These are phyloP conservation scores for Phyllosticta citrichinensis DNA, from an alignment of 2,329 filamentous ascomycete genomes.

Conservation along the genomic window DNA sequence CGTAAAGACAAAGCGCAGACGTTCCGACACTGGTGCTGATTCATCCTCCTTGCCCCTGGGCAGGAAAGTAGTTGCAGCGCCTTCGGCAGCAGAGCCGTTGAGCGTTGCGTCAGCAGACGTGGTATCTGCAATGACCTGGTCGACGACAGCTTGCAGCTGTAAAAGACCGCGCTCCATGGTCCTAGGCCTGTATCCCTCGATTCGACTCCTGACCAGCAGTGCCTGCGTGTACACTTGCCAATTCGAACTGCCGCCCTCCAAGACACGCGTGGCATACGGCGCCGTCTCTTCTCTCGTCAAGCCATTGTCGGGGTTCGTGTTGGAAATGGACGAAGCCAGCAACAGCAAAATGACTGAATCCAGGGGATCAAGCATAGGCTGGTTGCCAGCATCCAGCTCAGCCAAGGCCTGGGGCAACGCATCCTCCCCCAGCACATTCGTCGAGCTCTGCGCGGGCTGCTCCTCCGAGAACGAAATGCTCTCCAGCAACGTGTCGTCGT, in stretches of 20 bases:
- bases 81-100: constrained; percentile 14
- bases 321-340: constrained; percentile 76
- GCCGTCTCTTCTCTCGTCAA: constrained; percentile 89
- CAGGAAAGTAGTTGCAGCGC: constrained; percentile 64
- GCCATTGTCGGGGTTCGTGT: constrained; percentile 73
- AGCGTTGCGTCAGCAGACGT: constrained; percentile 24
- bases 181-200: constrained; percentile 77
- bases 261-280: constrained; percentile 79
- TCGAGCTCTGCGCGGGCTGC: constrained; percentile 26
- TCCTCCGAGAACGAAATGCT: constrained; percentile 66
- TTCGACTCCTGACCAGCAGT: constrained; percentile 75
- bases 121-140: constrained; percentile 88
- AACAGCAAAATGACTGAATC: constrained; percentile 82
- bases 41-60: constrained; percentile 66
- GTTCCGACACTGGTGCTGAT: constrained; percentile 64
- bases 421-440: constrained; percentile 34
- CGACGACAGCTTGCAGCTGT: constrained; percentile 88
- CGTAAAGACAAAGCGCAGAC: constrained; percentile 74
- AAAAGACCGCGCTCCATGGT: constrained; percentile 84
- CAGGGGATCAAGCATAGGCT: constrained; percentile 70
- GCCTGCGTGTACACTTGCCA: constrained; percentile 98
- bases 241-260: constrained; percentile 82
- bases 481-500: constrained; percentile 89
- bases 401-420: constrained; percentile 52
- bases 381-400: constrained; percentile 62